Percentiles rank a stretch among this genome's conserved stretches.
These are phyloP conservation scores for Myxozyma geophila DNA, from an alignment of 805 yeast species.

Conservation along the genomic window DNA sequence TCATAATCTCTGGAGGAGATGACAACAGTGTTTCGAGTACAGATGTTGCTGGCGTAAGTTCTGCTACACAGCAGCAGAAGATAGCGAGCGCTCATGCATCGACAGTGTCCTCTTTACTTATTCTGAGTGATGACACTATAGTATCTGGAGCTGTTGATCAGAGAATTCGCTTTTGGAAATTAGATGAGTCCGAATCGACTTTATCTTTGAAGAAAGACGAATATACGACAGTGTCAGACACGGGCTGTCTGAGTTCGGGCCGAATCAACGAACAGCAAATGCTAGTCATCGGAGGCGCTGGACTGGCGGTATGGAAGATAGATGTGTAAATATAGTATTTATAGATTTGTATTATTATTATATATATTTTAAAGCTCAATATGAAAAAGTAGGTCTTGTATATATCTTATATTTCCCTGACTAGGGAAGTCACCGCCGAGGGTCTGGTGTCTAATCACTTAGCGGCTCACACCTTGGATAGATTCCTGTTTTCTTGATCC, in stretches of 20 bases:
- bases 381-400: no score
- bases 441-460: no score
- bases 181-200: conserved; percentile 38
- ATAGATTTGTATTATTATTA: background rate
- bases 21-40: conserved; percentile 72
- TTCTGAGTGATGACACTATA: conserved; percentile 41
- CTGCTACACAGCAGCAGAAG: conserved; percentile 39
- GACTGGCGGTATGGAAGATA: conserved; percentile 53
- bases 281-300: conserved; percentile 77
- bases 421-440: no score
- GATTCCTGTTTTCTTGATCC: no score
- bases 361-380: background rate
- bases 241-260: conserved; percentile 67
- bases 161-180: conserved; percentile 65
- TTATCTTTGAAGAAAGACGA: conserved; percentile 48
- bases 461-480: no score
- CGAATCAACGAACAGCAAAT: conserved; percentile 43
- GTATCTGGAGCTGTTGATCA: conserved; percentile 86
- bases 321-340: background rate
- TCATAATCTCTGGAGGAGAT: conserved; percentile 84
- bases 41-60: conserved; percentile 40
- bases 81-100: conserved; percentile 76
- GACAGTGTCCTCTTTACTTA: conserved; percentile 71
- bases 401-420: no score
- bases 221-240: conserved; percentile 88